Conservation (phyloP, 2,329 filamentous ascomycete species). For the Aspergillus fijiensis region DNA sequence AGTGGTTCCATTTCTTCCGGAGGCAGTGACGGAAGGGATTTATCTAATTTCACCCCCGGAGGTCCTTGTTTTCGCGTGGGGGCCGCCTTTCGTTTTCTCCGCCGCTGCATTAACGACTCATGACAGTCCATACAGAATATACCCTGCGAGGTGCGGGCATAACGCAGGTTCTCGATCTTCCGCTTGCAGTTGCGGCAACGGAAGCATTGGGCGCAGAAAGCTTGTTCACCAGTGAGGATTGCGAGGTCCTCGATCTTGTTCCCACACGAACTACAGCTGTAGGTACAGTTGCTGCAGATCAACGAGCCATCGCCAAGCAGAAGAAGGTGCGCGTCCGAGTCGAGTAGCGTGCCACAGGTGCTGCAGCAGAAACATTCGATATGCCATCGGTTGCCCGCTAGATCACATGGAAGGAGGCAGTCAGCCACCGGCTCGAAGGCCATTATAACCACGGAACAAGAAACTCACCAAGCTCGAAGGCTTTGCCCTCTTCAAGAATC, state of each 20-base stretch:
- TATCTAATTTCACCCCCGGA: conserved; percentile 69
- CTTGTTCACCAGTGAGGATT: conserved; percentile 95
- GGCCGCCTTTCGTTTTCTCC: conserved; percentile 71
- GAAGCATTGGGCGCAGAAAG: conserved; percentile 96
- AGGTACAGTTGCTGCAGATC: conserved; percentile 99
- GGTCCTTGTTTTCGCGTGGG: conserved; percentile 43
- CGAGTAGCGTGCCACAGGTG: conserved; percentile 89
- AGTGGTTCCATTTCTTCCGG: conserved; percentile 67
- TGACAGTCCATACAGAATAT: conserved; percentile 99
- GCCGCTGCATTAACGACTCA: conserved; percentile 89
- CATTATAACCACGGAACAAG: not conserved
- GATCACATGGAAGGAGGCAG: conserved; percentile 27
- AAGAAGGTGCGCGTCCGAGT: conserved; percentile 95
- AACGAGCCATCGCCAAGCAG: conserved; percentile 95
- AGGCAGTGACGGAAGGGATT: conserved; percentile 87
- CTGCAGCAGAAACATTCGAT: conserved; percentile 98
- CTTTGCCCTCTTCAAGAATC: conserved; percentile 98
- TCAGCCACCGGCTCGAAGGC: conserved; percentile 19
- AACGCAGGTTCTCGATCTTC: conserved; percentile 97
- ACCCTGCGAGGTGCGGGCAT: conserved; percentile 94
- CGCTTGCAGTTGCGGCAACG: conserved; percentile 96
- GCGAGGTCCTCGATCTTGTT: conserved; percentile 99
- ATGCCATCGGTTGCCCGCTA: conserved; percentile 96
- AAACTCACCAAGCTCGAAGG: conserved; percentile 84
- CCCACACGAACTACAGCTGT: conserved; percentile 93